Conservation (phyloP, 2,329 filamentous ascomycete genomes). For the Epichloe typhina region DNA sequence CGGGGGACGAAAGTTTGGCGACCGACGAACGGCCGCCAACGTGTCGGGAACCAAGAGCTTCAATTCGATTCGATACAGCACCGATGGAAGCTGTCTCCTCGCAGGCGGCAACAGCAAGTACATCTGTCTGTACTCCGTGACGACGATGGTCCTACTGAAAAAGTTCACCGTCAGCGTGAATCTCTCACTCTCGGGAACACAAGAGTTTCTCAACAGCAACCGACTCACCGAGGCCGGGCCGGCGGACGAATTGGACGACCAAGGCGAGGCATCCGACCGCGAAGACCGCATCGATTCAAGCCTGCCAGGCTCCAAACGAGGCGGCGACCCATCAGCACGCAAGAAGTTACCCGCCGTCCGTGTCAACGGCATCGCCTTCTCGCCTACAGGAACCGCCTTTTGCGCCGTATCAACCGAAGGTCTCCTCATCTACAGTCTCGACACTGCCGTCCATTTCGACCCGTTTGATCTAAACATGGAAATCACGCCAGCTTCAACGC, state of each 20-base stretch:
- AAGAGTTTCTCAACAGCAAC: slow-evolving; percentile 92
- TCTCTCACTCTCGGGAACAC: slow-evolving; percentile 86
- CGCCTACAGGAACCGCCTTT: slow-evolving; percentile 78
- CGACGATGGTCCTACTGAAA: slow-evolving; percentile 79
- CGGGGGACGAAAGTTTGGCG: slow-evolving; percentile 81
- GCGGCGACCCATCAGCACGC: slow-evolving; percentile 65
- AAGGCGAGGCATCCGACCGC: slow-evolving; percentile 76
- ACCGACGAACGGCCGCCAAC: slow-evolving; percentile 84
- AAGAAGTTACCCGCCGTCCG: slow-evolving; percentile 70
- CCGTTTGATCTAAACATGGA: slow-evolving; percentile 92
- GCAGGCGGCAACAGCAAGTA: slow-evolving; percentile 96
- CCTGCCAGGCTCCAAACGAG: slow-evolving; percentile 76
- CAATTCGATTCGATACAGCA: slow-evolving; percentile 76
- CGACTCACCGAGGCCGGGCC: slow-evolving; percentile 85
- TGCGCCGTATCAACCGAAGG: slow-evolving; percentile 94
- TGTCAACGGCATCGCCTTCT: slow-evolving; percentile 74
- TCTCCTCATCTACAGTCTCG: slow-evolving; percentile 82
- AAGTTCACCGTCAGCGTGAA: slow-evolving; percentile 96
- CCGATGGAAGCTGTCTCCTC: slow-evolving; percentile 79
- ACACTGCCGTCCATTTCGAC: slow-evolving; percentile 75
- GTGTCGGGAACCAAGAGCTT: slow-evolving; percentile 84
- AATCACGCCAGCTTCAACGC: slow-evolving; percentile 76
- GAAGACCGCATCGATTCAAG: slow-evolving; percentile 70
- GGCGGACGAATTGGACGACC: slow-evolving; percentile 69
- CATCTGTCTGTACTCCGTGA: slow-evolving; percentile 93